These are phyloP conservation scores for Thelephora ganbajun DNA, from an alignment of 768 basidiomycete genomes.

Conservation along the genomic window DNA sequence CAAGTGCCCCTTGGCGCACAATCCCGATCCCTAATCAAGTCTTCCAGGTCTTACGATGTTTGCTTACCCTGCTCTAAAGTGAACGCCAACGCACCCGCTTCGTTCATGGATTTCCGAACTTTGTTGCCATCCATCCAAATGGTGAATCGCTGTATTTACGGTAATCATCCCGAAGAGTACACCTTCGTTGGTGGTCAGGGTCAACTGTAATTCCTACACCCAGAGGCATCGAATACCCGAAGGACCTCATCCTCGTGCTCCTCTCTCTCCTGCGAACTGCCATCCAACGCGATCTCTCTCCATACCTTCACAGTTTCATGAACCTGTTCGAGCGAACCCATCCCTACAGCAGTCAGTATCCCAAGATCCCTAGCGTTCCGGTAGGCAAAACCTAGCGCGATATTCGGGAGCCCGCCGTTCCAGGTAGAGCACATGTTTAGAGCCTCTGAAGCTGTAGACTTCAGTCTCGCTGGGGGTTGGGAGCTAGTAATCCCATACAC, in stretches of 20 bases:
- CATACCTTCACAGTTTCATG: constrained; percentile 60
- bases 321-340: constrained; percentile 60
- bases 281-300: constrained; percentile 37
- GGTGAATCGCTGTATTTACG: too few relatives aligned
- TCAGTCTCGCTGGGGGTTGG: constrained; percentile 30
- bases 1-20: too few relatives aligned
- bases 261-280: constrained; percentile 21
- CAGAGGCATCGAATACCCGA: constrained; percentile 31
- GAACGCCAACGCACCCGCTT: too few relatives aligned
- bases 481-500: constrained; percentile 68
- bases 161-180: too few relatives aligned
- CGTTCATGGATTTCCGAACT: too few relatives aligned
- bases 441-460: constrained; percentile 27
- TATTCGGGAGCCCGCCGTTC: constrained; percentile 37
- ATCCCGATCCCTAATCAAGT: too few relatives aligned
- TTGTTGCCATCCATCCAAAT: too few relatives aligned
- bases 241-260: constrained; percentile 30
- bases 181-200: too few relatives aligned
- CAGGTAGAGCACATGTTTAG: constrained; percentile 17
- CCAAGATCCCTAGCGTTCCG: constrained; percentile 26
- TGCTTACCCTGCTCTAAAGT: too few relatives aligned
- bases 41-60: too few relatives aligned
- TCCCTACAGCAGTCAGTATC: constrained; percentile 58
- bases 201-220: constrained; percentile 37
- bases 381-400: constrained; percentile 67